A percentile compares a stretch with the other conserved stretches of the same genome.
Conservation (phyloP, 1,139 yeast species). For the Suhomyces atakaporum region DNA sequence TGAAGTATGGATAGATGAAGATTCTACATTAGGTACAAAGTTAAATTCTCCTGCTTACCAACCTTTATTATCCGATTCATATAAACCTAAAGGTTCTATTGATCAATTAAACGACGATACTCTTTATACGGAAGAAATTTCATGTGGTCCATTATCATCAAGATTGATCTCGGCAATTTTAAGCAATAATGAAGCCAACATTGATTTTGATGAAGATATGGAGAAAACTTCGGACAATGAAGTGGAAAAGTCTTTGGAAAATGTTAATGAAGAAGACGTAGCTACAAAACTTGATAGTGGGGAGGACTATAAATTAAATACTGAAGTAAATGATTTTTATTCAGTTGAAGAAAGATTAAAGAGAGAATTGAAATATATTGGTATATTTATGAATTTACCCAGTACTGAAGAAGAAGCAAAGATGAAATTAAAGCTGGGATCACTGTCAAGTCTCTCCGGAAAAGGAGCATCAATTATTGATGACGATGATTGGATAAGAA, state of each 20-base stretch:
- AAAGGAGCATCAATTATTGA: conserved; percentile 47
- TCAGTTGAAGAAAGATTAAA: conserved; percentile 85
- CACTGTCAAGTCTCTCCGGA: conserved; percentile 7
- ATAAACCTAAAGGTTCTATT: conserved; percentile 64
- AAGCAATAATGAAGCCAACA: conserved; percentile 49
- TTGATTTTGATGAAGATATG: conserved; percentile 27
- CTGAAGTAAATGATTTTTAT: conserved; percentile 60
- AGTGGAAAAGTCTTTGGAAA: conserved; percentile 13
- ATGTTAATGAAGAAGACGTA: conserved; percentile 23
- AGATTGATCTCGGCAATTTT: conserved; percentile 81
- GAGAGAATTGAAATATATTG: conserved; percentile 86
- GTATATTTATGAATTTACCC: conserved; percentile 74
- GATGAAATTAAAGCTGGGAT: conserved; percentile 13
- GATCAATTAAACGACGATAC: conserved; percentile 61
- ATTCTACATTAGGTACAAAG: conserved; percentile 47
- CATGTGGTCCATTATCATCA: conserved; percentile 91
- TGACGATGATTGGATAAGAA: conserved; percentile 72
- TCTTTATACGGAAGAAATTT: conserved; percentile 70
- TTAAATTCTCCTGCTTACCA: conserved; percentile 41
- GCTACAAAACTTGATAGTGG: conserved; percentile 41
- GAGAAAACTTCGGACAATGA: conserved; percentile 17
- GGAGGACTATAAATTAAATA: conserved; percentile 37
- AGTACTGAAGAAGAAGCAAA: conserved; percentile 33
- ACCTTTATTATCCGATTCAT: conserved; percentile 44
- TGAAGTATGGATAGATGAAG: conserved; percentile 87